A percentile compares a stretch with the other conserved stretches of the same genome.
phyloP scores from a whole-genome alignment of 2,329 filamentous ascomycete species.

The Colletotrichum graminicola region DNA sequence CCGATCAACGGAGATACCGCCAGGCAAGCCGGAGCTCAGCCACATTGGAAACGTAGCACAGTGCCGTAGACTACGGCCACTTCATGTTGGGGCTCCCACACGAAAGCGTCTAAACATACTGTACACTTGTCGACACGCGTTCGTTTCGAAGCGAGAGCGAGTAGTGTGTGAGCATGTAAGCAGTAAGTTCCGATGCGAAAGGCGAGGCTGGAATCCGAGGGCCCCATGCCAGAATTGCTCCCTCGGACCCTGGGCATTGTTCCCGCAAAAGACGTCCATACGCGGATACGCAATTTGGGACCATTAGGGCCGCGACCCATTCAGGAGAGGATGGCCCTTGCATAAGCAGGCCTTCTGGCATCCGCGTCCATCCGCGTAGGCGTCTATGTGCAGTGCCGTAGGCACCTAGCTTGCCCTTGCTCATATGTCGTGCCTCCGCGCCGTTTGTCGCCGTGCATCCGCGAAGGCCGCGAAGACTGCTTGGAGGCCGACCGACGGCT shows the following conservation, averaged over 20 bases:
- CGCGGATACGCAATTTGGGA: conserved; percentile 39
- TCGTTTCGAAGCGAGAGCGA: conserved; percentile 19
- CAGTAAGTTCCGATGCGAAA: conserved; percentile 14
- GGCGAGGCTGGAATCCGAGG: conserved; percentile 20
- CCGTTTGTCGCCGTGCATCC: conserved; percentile 5
- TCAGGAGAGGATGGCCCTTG: conserved; percentile 34
- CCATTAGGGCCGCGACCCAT: conserved; percentile 37
- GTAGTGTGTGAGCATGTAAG: neutral
- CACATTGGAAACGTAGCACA: conserved; percentile 35
- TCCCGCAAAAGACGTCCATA: conserved; percentile 30
- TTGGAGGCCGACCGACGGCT: neutral
- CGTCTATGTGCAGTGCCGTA: neutral
- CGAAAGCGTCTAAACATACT: conserved; percentile 8
- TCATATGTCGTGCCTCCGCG: conserved; percentile 1
- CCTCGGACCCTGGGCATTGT: conserved; percentile 26
- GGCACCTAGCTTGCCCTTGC: conserved; percentile 14
- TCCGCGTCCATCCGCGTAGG: neutral
- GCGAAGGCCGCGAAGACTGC: neutral
- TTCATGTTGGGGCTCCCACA: conserved; percentile 19
- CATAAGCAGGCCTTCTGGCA: conserved; percentile 17
- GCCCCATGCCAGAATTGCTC: conserved; percentile 14
- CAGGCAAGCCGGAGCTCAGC: conserved; percentile 39
- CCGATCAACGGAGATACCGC: conserved; percentile 40
- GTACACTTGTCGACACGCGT: neutral
- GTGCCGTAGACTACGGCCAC: conserved; percentile 17